Base-by-base conservation (phyloP, 208 protist species). In the Pavlovales sp. region DNA sequence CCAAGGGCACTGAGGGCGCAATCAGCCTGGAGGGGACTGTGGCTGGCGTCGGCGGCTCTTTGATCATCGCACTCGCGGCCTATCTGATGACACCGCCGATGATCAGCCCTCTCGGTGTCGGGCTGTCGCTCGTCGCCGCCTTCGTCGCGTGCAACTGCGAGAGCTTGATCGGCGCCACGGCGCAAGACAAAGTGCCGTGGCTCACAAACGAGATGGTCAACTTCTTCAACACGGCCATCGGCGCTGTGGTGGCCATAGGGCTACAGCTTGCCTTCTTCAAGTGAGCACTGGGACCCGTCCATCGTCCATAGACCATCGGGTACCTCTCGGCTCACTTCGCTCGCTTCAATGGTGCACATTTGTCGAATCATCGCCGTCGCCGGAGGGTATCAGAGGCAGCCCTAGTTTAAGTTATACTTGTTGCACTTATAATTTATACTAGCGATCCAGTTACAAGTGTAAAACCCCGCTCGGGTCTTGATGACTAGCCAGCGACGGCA, bases 121-220 rank as follows among this genome's bases (percentile, higher is more conserved):
- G 41, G 28, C 34, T 47, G 32, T 66, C 28, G 10, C 0, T 78
- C 40, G 0, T 86, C 10, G 46, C 83, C 1, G 46, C 46, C 28
- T 78, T 67, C 37, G 28, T 88, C 42, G 85, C 85, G 22, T 82
- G 2, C 46, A 88, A 80, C 32, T 42, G 46, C 36, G 85, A 88
- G 47, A 57, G 37, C 41, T 0, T 82, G 71, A 81, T 88, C 44
- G 85, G 85, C 41, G 85, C 85, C 1, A 44, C 34, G 8, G 42
- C 36, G 28, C 85, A 86, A 28, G 82, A 36, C 11, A 39, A 75
- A 5, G 1, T 47, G 4, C 0, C 0, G n/a, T 81, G 40, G 75
- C 40, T 88, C 0, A 88, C 85, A 32, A 88, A 88, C 76, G 85
- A 88, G 47, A 34, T 88, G 1, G 85, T 88, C 36, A 88, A 88